phyloP scores from a whole-genome alignment of 2,329 filamentous ascomycete genomes.

The Hypoxylon sp. region DNA sequence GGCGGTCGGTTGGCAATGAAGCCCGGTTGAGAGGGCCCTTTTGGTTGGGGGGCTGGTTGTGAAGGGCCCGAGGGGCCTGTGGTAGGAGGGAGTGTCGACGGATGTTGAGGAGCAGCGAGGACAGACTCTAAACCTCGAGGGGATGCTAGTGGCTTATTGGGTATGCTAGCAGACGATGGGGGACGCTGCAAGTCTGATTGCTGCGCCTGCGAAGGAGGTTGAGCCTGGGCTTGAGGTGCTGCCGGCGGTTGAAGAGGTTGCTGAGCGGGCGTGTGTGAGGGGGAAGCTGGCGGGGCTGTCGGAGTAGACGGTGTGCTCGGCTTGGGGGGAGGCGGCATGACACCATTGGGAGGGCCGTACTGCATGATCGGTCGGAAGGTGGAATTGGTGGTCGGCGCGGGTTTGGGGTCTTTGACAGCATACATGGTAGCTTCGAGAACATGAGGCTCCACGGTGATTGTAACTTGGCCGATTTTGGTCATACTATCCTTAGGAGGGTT shows the following conservation, averaged over 20 bases:
- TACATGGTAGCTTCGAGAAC: conserved; percentile 82
- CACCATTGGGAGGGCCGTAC: conserved; percentile 73
- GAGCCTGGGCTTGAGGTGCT: conserved; percentile 29
- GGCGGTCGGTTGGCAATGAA: conserved; percentile 42
- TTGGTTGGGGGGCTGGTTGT: conserved; percentile 49
- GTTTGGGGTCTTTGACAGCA: conserved; percentile 74
- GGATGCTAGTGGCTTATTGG: conserved; percentile 40
- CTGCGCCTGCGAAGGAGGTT: conserved; percentile 32
- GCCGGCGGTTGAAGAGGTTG: conserved; percentile 31
- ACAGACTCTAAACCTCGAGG: conserved; percentile 51
- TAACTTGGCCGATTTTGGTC: conserved; percentile 78
- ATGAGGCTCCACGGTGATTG: conserved; percentile 83
- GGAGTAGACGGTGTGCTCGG: conserved; percentile 51
- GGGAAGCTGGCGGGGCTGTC: conserved; percentile 30
- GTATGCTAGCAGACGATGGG: conserved; percentile 21
- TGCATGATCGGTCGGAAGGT: conserved; percentile 70
- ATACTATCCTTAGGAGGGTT: conserved; percentile 79
- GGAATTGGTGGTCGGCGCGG: conserved; percentile 54
- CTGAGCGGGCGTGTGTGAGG: conserved; percentile 28
- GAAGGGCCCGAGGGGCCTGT: conserved; percentile 36
- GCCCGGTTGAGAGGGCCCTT: conserved; percentile 47
- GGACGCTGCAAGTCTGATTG: conserved; percentile 36
- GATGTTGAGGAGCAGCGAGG: conserved; percentile 50
- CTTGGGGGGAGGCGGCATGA: conserved; percentile 67
- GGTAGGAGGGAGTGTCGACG: conserved; percentile 42